Evolutionary conservation across 768 basidiomycete species (phyloP), one percentile per base, ranked within the genome.

Genomic region (Suillus tomentosus): DNA sequence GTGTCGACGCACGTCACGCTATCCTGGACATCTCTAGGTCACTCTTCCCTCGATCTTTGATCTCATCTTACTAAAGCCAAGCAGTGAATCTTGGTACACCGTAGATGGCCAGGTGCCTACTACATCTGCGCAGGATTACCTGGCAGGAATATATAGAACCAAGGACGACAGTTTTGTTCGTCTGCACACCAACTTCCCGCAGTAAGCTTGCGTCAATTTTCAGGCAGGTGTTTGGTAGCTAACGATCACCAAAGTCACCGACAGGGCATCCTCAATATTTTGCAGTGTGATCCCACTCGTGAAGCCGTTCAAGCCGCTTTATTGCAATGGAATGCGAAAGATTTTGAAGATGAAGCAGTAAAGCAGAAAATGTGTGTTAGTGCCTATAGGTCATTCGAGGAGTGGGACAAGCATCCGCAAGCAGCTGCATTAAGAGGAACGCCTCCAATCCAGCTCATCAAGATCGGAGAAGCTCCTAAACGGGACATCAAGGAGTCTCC

Each of bases 101-200:
- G 51, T 85, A 0, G 76, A 85, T 65, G 79, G 75, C 3, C 34
- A 74, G 36, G 55, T 77, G 14, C 76, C 79, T 0, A 59, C 67
- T 11, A 73, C 70, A 8, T 61, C 69, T 2, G 5, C 79, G 6
- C 86, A 82, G 78, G 86, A 87, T 62, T 68, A 68, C 8, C 77
- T 87, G 14, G 83, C 82, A 1, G 87, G 86, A 1, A 59, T 85
- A 0, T 88, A 87, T 67, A 69, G 73, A 43, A 86, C 86, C n/a
- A 82, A 80, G 63, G 82, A 85, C 64, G 67, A 70, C 34, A 73
- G 79, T 51, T 83, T 75, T 66, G 82, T 88, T 17, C 78, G 87
- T 36, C 80, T 86, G 13, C 87, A 88, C 65, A 86, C 87, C 22
- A 88, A 88, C 62, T 88, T 88, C 69, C 84, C 86, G 43, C 87